phyloP scores from a whole-genome alignment of 177 flowering plant species.

The Telopea speciosissima region DNA sequence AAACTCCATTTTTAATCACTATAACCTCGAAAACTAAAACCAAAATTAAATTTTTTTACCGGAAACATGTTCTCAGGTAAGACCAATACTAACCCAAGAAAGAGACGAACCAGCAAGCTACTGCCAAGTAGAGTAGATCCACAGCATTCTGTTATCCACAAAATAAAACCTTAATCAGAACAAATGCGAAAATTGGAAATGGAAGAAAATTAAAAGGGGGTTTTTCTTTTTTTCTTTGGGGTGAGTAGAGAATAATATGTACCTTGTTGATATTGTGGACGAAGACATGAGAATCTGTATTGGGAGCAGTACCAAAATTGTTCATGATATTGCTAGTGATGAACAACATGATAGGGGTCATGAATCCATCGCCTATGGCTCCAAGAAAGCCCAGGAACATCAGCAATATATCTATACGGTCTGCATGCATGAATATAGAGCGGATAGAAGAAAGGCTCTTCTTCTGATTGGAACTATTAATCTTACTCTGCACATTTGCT shows the following conservation, averaged over 20 bases:
- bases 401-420: conserved; percentile 32
- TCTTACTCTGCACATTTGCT: background rate
- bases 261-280: conserved; percentile 35
- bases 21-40: too few species aligned
- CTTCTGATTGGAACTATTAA: conserved; percentile 9
- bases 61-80: background rate
- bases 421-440: conserved; percentile 60
- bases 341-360: conserved; percentile 33
- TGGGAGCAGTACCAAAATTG: conserved; percentile 31
- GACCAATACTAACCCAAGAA: conserved; percentile 2
- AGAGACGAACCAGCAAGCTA: background rate
- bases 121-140: conserved; percentile 1
- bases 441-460: conserved; percentile 17
- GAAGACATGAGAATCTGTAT: conserved; percentile 11
- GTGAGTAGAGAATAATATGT: too few species aligned
- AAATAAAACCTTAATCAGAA: background rate
- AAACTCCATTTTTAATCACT: too few species aligned
- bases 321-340: conserved; percentile 48
- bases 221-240: too few species aligned
- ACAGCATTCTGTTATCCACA: conserved; percentile 4
- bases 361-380: conserved; percentile 50
- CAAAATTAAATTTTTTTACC: too few species aligned
- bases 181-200: background rate
- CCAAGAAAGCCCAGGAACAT: conserved; percentile 55
- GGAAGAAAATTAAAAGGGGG: background rate